Evolutionary conservation across 1,284 basidiomycete genomes (phyloP).

Genomic region (Rhodotorula sp.): DNA sequence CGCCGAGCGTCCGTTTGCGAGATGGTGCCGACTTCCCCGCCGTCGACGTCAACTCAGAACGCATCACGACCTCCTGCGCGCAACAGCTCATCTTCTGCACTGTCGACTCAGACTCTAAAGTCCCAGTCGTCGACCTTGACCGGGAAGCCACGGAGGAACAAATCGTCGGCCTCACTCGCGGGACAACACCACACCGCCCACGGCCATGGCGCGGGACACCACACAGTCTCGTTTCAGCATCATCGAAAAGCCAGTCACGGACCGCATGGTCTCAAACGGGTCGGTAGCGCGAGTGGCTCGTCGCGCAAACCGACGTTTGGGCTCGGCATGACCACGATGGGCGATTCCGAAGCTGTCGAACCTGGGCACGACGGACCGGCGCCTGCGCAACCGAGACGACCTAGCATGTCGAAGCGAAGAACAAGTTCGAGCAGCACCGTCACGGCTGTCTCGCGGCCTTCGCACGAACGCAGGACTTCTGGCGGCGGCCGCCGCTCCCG

Average conservation of each 20-base stretch:
- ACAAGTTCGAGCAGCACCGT: constrained; percentile 24
- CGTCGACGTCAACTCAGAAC: neutral
- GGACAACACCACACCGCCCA: constrained; percentile 10
- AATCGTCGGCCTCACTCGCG: constrained; percentile 28
- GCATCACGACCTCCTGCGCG: constrained; percentile 21
- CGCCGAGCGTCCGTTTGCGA: neutral
- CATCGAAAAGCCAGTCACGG: constrained; percentile 19
- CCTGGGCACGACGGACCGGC: neutral
- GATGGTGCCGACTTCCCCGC: constrained; percentile 25
- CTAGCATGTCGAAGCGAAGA: constrained; percentile 1
- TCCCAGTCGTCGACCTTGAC: constrained; percentile 19
- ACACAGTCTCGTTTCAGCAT: constrained; percentile 32
- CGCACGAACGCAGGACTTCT: neutral
- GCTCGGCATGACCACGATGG: constrained; percentile 36
- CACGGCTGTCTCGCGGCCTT: constrained; percentile 12
- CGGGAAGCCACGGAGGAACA: constrained; percentile 34
- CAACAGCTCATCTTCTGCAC: constrained; percentile 37
- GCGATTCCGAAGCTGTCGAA: neutral
- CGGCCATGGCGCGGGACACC: constrained; percentile 22
- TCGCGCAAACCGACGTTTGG: constrained; percentile 26
- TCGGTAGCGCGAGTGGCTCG: constrained; percentile 18
- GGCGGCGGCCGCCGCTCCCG: neutral
- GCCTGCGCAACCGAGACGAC: neutral
- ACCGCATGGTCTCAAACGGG: constrained; percentile 19
- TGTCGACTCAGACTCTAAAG: constrained; percentile 29